Conservation (phyloP, 306 rosid genomes). For the Prunus campanulata region DNA sequence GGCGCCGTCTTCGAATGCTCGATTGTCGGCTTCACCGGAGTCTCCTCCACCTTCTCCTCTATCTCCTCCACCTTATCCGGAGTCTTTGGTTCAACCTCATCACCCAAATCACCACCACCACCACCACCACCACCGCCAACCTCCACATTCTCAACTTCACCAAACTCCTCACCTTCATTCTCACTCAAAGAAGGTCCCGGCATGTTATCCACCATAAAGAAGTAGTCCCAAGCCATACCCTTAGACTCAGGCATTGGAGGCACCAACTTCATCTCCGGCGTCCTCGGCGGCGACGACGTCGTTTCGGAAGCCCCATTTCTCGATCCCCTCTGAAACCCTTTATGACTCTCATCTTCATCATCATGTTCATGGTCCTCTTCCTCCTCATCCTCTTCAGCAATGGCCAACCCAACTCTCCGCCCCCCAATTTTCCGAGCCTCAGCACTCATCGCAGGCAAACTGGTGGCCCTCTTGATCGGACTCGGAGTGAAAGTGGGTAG, state of each 20-base stretch:
- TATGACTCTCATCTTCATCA: slow-evolving; percentile 14
- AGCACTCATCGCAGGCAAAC: slow-evolving; percentile 52
- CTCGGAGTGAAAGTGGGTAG: slow-evolving; percentile 63
- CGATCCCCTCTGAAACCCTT: slow-evolving; percentile 23
- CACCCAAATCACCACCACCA: slow-evolving; percentile 9
- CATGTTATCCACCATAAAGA: slow-evolving; percentile 61
- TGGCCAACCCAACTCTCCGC: slow-evolving; percentile 26
- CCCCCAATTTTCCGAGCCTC: slow-evolving; percentile 25
- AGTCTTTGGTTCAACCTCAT: slow-evolving; percentile 65
- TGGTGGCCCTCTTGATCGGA: slow-evolving; percentile 50
- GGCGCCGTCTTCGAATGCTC: slow-evolving; percentile 77
- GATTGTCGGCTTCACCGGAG: slow-evolving; percentile 36
- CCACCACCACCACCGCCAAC: not conserved
- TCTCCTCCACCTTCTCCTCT: slow-evolving; percentile 31
- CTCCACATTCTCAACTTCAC: slow-evolving; percentile 22
- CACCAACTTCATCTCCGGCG: slow-evolving; percentile 43
- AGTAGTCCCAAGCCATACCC: slow-evolving; percentile 77
- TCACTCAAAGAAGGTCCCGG: slow-evolving; percentile 48
- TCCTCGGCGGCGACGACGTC: slow-evolving; percentile 29
- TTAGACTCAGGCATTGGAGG: slow-evolving; percentile 68
- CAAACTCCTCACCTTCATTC: slow-evolving; percentile 29
- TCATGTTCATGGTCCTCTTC: slow-evolving; percentile 10
- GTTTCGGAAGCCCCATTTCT: slow-evolving; percentile 17
- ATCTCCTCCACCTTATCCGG: slow-evolving; percentile 56
- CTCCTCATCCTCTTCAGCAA: slow-evolving; percentile 50